phyloP scores from a whole-genome alignment of 495 filamentous ascomycete species.

The Hypoxylon trugodes region DNA sequence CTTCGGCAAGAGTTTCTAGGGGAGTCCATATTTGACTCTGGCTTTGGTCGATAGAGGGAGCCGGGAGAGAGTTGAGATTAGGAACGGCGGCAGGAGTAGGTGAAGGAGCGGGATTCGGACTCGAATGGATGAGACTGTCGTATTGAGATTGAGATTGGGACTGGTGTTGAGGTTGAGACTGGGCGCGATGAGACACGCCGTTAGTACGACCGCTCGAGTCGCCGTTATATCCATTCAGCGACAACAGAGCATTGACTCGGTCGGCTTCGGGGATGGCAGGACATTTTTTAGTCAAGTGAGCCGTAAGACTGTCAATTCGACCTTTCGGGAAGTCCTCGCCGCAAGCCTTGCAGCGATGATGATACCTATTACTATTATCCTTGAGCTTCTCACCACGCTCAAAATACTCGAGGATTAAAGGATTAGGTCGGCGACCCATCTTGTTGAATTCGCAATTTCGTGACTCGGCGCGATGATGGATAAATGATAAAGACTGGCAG shows the following conservation, averaged over 20 bases:
- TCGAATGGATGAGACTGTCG: neutral
- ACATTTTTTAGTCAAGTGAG: conserved; percentile 83
- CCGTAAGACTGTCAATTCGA: conserved; percentile 78
- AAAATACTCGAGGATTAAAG: conserved; percentile 84
- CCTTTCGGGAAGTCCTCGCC: conserved; percentile 87
- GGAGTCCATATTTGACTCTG: conserved; percentile 73
- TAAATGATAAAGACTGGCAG: conserved; percentile 43
- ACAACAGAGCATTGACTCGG: conserved; percentile 69
- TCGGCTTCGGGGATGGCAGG: conserved; percentile 73
- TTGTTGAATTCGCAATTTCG: conserved; percentile 23
- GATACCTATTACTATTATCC: conserved; percentile 86
- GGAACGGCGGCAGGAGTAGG: conserved; percentile 9
- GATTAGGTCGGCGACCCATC: conserved; percentile 85
- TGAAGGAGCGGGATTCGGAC: neutral
- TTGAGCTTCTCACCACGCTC: conserved; percentile 81
- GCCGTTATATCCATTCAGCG: conserved; percentile 51
- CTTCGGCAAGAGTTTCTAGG: conserved; percentile 82
- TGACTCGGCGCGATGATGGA: conserved; percentile 12
- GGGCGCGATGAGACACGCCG: no score
- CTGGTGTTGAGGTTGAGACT: no score
- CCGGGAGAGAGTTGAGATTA: conserved; percentile 42
- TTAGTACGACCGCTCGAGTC: no score
- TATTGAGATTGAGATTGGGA: no score
- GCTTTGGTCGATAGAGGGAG: conserved; percentile 41
- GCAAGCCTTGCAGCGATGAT: conserved; percentile 85